Evolutionary conservation across 768 basidiomycete genomes (phyloP), one percentile per base, ranked within the genome.

Genomic region (Russula griseocarnosa): DNA sequence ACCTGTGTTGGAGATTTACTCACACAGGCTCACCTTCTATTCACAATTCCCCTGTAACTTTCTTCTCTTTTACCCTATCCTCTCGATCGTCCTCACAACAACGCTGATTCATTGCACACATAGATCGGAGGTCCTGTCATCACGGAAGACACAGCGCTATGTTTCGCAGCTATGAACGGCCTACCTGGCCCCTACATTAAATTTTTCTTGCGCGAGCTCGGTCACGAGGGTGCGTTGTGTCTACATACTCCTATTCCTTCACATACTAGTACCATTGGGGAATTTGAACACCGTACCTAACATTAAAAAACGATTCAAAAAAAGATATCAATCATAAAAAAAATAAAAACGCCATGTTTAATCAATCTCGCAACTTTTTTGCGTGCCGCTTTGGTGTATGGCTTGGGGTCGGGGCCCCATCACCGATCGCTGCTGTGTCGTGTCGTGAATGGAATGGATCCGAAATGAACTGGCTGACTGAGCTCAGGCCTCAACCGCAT

Each of bases 181-280:
- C 82, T 99, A 4, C 97, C 97, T 2, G 97, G 97, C 0, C 96
- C 96, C 0, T 99, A 96, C 76, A 95, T 99, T 80, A 99, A 99
- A 71, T 80, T 92, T 67, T 99, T 99, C 74, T 77, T 98, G 74
- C 80, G 81, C 50, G 81, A 81, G 28, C 74, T 98, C 6, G 96
- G 96, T 2, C 92, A 93, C 72, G 86, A 92, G 66, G 96, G 96
- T 78, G 60, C 58, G 79, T 38, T 20, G 10, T n/a, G 1, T 14
- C 5, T n/a, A 46, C 3, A n/a, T 10, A 46, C 38, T 40, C 6
- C 16, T 18, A 40, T 1, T 40, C 16, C 16, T 40, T 18, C 38
- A 40, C 24, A 7, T 28, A 7, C 49, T 28, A 50, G 49, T 50
- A 50, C 49, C 16, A 16, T 50, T 10, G 24, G 14, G 16, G 26